These are phyloP conservation scores for Coemansia biformis DNA, from an alignment of 192 early-diverging fungal species.

Conservation along the genomic window DNA sequence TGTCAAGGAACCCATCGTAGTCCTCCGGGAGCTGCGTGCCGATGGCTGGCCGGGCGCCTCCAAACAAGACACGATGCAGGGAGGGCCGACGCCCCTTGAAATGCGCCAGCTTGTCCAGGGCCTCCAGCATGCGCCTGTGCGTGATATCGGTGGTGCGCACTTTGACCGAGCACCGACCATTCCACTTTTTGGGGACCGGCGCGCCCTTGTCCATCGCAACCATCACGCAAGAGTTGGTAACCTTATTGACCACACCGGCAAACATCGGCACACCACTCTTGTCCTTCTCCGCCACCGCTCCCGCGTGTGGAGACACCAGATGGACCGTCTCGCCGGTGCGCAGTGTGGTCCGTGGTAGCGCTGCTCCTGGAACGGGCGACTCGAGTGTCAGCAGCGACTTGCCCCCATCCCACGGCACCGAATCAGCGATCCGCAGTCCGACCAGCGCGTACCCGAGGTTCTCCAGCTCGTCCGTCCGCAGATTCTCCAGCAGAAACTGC, in stretches of 20 bases:
- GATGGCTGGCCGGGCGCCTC: conserved; percentile 23
- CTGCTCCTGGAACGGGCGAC: conserved; percentile 49
- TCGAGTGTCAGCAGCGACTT: conserved; percentile 62
- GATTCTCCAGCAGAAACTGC: conserved; percentile 6
- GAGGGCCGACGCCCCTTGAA: conserved; percentile 9
- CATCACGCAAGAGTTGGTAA: conserved; percentile 56
- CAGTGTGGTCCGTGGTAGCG: conserved; percentile 56
- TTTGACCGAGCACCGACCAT: conserved; percentile 56
- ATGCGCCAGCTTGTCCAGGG: conserved; percentile 21
- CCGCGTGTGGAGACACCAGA: conserved; percentile 13
- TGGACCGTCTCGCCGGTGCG: conserved; percentile 68
- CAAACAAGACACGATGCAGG: conserved; percentile 48
- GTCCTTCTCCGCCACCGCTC: not conserved
- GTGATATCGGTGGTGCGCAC: conserved; percentile 54
- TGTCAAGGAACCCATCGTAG: conserved; percentile 50
- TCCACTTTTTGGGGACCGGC: conserved; percentile 51
- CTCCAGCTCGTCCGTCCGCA: conserved; percentile 59
- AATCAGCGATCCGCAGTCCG: conserved; percentile 55
- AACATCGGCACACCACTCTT: not conserved
- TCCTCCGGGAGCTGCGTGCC: conserved; percentile 7
- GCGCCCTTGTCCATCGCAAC: conserved; percentile 56
- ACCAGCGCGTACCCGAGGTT: conserved; percentile 60
- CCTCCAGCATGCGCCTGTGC: conserved; percentile 38
- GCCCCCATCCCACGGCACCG: conserved; percentile 66
- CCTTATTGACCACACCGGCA: conserved; percentile 50